These are phyloP conservation scores for Malus hybrid DNA, from an alignment of 331 rosid genomes.

Conservation along the genomic window DNA sequence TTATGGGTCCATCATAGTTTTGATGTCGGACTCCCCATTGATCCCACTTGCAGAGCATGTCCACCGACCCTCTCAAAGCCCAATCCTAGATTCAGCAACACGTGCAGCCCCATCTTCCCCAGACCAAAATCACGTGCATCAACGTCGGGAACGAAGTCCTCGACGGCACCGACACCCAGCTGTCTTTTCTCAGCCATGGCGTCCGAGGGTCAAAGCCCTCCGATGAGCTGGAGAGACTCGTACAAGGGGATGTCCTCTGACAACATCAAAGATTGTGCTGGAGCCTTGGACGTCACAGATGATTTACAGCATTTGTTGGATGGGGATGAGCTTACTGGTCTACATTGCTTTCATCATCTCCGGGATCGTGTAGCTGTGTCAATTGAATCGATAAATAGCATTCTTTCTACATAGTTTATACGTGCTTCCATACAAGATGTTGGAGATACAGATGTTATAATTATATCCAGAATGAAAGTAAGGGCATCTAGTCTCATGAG, in stretches of 20 bases:
- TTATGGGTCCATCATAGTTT: slow-evolving; percentile 84
- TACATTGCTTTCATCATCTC: slow-evolving; percentile 95
- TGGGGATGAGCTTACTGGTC: slow-evolving; percentile 95
- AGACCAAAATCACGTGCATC: slow-evolving; percentile 64
- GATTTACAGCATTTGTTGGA: slow-evolving; percentile 90
- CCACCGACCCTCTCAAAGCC: slow-evolving; percentile 48
- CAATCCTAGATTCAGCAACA: slow-evolving; percentile 56
- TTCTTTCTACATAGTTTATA: too few species aligned
- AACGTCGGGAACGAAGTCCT: slow-evolving; percentile 73
- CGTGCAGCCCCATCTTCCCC: slow-evolving; percentile 53
- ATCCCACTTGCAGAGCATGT: slow-evolving; percentile 37
- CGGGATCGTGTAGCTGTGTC: slow-evolving; percentile 85
- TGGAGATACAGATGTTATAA: too few species aligned
- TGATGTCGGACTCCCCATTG: slow-evolving; percentile 56
- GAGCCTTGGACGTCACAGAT: slow-evolving; percentile 90
- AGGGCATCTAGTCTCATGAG: slow-evolving; percentile 45
- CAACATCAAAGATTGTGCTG: slow-evolving; percentile 60
- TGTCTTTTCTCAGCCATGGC: background rate
- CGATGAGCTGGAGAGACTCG: too few species aligned
- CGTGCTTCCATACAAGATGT: too few species aligned
- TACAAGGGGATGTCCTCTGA: too few species aligned
- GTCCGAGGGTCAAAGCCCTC: too few species aligned
- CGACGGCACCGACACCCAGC: slow-evolving; percentile 26
- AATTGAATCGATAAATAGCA: slow-evolving; percentile 34
- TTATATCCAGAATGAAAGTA: too few species aligned